A percentile compares a stretch with the other conserved stretches of the same genome.
Conservation (phyloP, 345 rosid genomes). For the Hypericum androsaemum region DNA sequence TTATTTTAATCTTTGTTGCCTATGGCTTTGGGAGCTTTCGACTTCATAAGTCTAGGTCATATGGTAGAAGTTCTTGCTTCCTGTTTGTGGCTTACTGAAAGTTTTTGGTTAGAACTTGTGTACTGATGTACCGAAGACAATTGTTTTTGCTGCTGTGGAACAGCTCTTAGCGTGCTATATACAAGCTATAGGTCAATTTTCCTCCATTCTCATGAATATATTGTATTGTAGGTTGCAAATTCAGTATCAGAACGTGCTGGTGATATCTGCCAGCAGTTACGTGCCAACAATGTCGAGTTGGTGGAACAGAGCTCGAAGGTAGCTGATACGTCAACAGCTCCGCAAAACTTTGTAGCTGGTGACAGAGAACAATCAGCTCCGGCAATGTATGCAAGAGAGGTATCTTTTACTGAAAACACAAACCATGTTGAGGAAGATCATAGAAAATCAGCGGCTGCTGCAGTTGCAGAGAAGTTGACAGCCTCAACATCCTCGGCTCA, state of each 20-base stretch:
- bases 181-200: background rate
- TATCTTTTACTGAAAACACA: constrained; percentile 23
- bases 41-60: background rate
- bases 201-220: background rate
- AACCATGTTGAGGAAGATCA: constrained; percentile 37
- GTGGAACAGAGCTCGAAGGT: constrained; percentile 41
- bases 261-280: constrained; percentile 40
- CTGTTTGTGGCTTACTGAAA: too few species aligned
- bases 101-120: too few species aligned
- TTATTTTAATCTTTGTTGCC: too few species aligned
- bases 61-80: too few species aligned
- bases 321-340: constrained; percentile 23
- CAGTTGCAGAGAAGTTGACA: constrained; percentile 74
- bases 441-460: constrained; percentile 75
- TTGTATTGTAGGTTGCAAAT: constrained; percentile 32
- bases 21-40: background rate
- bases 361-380: constrained; percentile 56
- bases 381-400: constrained; percentile 44
- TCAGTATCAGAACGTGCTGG: constrained; percentile 45
- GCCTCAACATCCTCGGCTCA: constrained; percentile 87
- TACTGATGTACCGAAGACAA: too few species aligned
- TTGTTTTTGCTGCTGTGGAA: too few species aligned
- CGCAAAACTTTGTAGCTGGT: constrained; percentile 34
- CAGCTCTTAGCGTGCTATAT: background rate
- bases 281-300: constrained; percentile 24